Evolutionary conservation across 2,329 filamentous ascomycete genomes (phyloP), one percentile per base, ranked within the genome.

Genomic region (Sporothrix globosa): DNA sequence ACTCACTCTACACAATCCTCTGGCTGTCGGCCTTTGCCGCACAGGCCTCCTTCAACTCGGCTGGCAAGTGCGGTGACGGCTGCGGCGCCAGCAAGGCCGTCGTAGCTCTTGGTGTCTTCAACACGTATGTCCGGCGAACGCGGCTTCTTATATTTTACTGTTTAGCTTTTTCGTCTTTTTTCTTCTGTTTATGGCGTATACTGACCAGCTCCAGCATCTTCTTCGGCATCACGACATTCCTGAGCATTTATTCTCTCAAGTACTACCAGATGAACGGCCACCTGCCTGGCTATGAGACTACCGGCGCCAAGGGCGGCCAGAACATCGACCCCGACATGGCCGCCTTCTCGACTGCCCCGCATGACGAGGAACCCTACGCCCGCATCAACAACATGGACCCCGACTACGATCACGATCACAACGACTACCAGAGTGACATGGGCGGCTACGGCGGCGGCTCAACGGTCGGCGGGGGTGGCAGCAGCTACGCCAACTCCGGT

Each of bases 261-360:
- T 89, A 88, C 80, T 89, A 86, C 81, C 85, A 86, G 75, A 85
- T 86, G 76, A 85, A 90, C 79, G 86, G 86, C 75, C 84, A 80
- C 70, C 83, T 90, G 19, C 88, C 88, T 1, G 88, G 88, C 70
- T 89, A 89, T 77, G 86, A 88, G 75, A 82, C 81, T 68, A 79
- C 82, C 67, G 77, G 77, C 72, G 77, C 77, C 72, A 24, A 34
- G 60, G 58, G 54, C 73, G 74, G 72, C 71, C 79, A 82, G 74
- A 86, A 87, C 80, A 90, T 90, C 74, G 88, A 90, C 77, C 88
- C 88, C 0, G 88, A 91, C 78, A 90, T 90, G 81, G 88, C 88
- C 39, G 88, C 88, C 72, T 91, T 91, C 80, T 89, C 87, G 70
- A 89, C 88, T 79, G 87, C 86, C 17, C 87, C 87, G n/a, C 86